Evolutionary conservation across 352 stramenopile species (phyloP).

Genomic region (Phytophthora idaei): DNA sequence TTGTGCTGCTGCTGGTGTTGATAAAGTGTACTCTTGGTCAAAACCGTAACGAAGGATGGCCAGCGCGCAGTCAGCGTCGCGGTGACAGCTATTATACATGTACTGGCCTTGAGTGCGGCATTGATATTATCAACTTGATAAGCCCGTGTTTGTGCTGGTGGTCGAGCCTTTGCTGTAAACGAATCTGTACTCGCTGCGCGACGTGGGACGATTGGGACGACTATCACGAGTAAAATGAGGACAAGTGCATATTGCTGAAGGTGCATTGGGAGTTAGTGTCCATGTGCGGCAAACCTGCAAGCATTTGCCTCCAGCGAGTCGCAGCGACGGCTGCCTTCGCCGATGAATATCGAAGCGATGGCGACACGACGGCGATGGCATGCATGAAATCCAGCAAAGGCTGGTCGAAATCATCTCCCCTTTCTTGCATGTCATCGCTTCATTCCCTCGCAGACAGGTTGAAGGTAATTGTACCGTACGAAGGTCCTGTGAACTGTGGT

Average conservation of each 20-base stretch:
- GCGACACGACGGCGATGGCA: conserved; percentile 31
- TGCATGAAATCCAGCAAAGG: conserved; percentile 20
- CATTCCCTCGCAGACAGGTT: conserved; percentile 33
- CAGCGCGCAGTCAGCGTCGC: neutral
- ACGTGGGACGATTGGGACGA: conserved; percentile 29
- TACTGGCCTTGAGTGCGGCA: conserved; percentile 3
- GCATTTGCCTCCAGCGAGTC: neutral
- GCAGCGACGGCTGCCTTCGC: neutral
- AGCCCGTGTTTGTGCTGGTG: conserved; percentile 1
- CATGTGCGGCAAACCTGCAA: neutral
- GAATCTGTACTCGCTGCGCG: conserved; percentile 4
- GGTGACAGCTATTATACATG: conserved; percentile 2
- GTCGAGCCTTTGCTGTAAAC: conserved; percentile 14
- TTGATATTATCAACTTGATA: neutral
- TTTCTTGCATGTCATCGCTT: conserved; percentile 16
- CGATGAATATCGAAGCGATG: conserved; percentile 27
- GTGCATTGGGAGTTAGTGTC: neutral
- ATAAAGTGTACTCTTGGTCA: too few relatives aligned
- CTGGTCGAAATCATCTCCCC: conserved; percentile 22
- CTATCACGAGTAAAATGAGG: conserved; percentile 34
- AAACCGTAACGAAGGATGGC: neutral
- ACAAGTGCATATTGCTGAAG: conserved; percentile 9
- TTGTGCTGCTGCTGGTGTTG: neutral
- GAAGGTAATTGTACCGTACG: conserved; percentile 33
- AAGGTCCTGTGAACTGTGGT: neutral